Conservation (phyloP, 2,329 filamentous ascomycete species). For the Aspergillus fumigatiaffinis region DNA sequence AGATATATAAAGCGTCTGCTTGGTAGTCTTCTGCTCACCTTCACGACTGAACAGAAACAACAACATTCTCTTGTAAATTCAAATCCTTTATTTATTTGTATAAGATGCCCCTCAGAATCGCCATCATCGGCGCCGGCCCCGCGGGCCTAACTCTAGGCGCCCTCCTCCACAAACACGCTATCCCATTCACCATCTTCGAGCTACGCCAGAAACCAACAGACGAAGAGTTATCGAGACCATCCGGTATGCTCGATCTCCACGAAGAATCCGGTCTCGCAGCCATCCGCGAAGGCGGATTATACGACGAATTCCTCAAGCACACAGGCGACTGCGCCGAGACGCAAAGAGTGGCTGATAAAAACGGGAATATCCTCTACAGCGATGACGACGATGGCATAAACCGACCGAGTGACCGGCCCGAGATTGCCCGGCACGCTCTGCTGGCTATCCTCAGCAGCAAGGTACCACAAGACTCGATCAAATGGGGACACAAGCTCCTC, state of each 20-base stretch:
- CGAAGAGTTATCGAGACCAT: conserved; percentile 13
- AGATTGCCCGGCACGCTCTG: conserved; percentile 23
- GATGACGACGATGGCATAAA: conserved; percentile 8
- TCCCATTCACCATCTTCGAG: conserved; percentile 28
- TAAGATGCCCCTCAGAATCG: not conserved
- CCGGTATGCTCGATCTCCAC: conserved; percentile 26
- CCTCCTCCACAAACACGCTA: conserved; percentile 17
- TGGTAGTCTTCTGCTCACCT: too few species aligned
- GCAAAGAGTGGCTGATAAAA: conserved; percentile 12
- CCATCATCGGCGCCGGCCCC: conserved; percentile 24
- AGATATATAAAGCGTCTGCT: too few species aligned
- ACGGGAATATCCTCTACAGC: conserved; percentile 15
- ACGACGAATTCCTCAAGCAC: conserved; percentile 18
- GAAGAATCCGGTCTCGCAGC: conserved; percentile 23
- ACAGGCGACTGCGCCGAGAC: conserved; percentile 22
- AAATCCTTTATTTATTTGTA: too few species aligned
- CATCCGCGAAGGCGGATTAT: conserved; percentile 19
- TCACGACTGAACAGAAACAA: too few species aligned
- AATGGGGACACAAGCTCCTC: conserved; percentile 21
- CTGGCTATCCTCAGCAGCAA: conserved; percentile 11
- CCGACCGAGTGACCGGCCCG: conserved; percentile 15
- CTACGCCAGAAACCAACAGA: conserved; percentile 24
- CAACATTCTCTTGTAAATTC: too few species aligned
- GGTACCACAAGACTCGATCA: conserved; percentile 13
- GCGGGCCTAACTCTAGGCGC: conserved; percentile 24